Evolutionary conservation across 495 filamentous ascomycete genomes (phyloP).

Genomic region (Penicillium silybi): DNA sequence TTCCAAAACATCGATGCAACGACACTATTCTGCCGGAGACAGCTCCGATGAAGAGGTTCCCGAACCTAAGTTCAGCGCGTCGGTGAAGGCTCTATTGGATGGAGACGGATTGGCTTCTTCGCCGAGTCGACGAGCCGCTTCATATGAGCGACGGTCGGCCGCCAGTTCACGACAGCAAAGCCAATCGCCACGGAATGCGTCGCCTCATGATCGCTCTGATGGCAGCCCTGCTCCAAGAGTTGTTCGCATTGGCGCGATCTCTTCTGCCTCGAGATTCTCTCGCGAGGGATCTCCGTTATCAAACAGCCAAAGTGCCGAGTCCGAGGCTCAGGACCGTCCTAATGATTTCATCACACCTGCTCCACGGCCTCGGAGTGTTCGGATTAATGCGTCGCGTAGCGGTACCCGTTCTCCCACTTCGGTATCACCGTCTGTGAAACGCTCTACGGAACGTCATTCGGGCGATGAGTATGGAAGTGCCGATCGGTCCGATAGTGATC

Average conservation of each 20-base stretch:
- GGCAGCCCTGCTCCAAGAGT: constrained; percentile 48
- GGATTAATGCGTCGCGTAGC: constrained; percentile 48
- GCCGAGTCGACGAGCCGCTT: constrained; percentile 33
- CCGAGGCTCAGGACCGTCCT: constrained; percentile 21
- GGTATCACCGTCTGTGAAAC: constrained; percentile 36
- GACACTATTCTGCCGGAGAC: constrained; percentile 50
- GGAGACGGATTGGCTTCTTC: constrained; percentile 57
- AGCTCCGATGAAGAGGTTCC: constrained; percentile 73
- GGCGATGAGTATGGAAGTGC: constrained; percentile 37
- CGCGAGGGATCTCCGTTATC: constrained; percentile 35
- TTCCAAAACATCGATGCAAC: constrained; percentile 18
- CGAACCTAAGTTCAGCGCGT: constrained; percentile 75
- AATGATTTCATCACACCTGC: constrained; percentile 66
- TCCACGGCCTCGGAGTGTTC: constrained; percentile 58
- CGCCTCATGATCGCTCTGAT: constrained; percentile 38
- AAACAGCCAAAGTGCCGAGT: constrained; percentile 29
- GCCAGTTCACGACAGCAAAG: constrained; percentile 32
- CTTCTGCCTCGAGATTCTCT: constrained; percentile 30
- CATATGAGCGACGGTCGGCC: constrained; percentile 20
- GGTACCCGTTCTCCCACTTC: constrained; percentile 37
- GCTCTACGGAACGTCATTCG: constrained; percentile 34
- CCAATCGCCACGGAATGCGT: constrained; percentile 35
- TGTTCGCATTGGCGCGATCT: constrained; percentile 54
- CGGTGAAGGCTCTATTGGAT: constrained; percentile 71
- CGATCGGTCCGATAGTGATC: constrained; percentile 43